These are phyloP conservation scores for Phytophthora nicotianae DNA, from an alignment of 352 stramenopile species.

Conservation along the genomic window DNA sequence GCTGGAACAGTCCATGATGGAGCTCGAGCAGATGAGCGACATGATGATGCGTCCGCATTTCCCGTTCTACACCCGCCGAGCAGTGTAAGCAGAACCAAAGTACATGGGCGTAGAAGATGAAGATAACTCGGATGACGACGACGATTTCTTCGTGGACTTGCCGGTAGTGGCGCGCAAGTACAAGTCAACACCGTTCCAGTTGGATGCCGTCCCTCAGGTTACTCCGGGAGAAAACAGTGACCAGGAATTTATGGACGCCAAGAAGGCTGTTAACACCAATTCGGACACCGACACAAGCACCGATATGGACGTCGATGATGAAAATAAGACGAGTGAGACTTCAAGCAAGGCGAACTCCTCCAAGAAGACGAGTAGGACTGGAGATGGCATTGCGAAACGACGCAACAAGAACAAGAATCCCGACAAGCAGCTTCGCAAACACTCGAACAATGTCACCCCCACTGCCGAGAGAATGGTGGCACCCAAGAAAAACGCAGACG, in stretches of 20 bases:
- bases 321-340: constrained; percentile 1
- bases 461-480: not conserved
- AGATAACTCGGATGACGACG: not conserved
- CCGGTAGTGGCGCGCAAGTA: constrained; percentile 8
- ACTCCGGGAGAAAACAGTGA: not conserved
- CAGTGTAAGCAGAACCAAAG: not conserved
- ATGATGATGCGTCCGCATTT: constrained; percentile 19
- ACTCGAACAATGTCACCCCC: constrained; percentile 3
- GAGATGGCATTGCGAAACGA: not conserved
- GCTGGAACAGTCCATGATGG: constrained; percentile 57
- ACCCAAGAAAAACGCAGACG: not conserved
- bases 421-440: not conserved
- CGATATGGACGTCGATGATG: constrained; percentile 24
- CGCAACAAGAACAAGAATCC: constrained; percentile 5
- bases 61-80: constrained; percentile 6
- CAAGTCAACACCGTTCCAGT: constrained; percentile 3
- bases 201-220: not conserved
- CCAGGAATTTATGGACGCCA: not conserved
- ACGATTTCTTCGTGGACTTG: constrained; percentile 15
- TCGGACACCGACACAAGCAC: constrained; percentile 3
- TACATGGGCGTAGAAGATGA: constrained; percentile 3
- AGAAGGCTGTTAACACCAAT: not conserved
- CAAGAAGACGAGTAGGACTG: not conserved
- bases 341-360: not conserved
- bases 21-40: constrained; percentile 45